Percentiles rank a stretch among this genome's conserved stretches.
These are phyloP conservation scores for Trichopus zeylanicus DNA, from an alignment of 116 monocot genomes.

Conservation along the genomic window DNA sequence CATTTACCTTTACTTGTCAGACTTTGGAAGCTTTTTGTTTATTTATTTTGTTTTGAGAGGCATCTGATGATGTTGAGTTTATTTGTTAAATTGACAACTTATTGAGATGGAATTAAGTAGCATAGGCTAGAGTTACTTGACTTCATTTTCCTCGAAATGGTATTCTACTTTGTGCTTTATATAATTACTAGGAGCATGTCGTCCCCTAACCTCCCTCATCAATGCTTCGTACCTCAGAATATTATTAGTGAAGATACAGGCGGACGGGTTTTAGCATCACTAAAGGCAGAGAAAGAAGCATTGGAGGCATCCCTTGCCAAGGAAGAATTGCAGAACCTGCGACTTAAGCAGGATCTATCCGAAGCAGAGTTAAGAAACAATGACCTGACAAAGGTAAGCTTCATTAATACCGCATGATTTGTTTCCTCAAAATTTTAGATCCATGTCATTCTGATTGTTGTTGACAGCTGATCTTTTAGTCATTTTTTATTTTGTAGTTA, in stretches of 20 bases:
- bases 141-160: too few relatives aligned
- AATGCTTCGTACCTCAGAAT: slow-evolving; percentile 31
- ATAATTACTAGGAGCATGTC: neutral
- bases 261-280: slow-evolving; percentile 23
- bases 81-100: too few relatives aligned
- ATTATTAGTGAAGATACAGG: slow-evolving; percentile 32
- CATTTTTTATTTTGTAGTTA: neutral
- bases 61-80: too few relatives aligned
- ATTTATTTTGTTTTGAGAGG: too few relatives aligned
- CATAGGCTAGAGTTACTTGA: too few relatives aligned
- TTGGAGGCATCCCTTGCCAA: slow-evolving; percentile 58
- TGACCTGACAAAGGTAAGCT: slow-evolving; percentile 71
- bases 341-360: slow-evolving; percentile 69
- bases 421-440: too few relatives aligned
- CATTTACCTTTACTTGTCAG: too few relatives aligned
- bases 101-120: too few relatives aligned
- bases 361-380: slow-evolving; percentile 65
- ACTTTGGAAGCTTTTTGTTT: too few relatives aligned
- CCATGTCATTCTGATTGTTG: neutral
- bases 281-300: slow-evolving; percentile 73
- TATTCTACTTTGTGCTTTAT: too few relatives aligned
- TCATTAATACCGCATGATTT: neutral
- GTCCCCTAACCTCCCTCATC: neutral
- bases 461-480: neutral
- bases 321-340: slow-evolving; percentile 56